Evolutionary conservation across 2,329 filamentous ascomycete species (phyloP).

Genomic region (Ramichloridium luteum): DNA sequence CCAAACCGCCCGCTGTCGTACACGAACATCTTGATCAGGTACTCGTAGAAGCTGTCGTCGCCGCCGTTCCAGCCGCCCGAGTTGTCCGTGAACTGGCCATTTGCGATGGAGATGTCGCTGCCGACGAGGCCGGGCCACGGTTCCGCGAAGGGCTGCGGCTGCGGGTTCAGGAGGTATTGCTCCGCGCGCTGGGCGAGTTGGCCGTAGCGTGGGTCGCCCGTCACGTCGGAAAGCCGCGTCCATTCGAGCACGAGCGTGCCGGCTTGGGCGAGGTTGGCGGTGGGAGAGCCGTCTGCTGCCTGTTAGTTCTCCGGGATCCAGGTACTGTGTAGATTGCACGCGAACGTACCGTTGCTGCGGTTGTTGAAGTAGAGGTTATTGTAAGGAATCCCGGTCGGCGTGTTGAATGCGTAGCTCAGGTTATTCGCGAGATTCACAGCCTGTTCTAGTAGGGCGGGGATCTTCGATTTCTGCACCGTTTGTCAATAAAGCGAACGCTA

Average conservation of each 20-base stretch:
- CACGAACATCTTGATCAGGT: conserved; percentile 76
- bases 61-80: conserved; percentile 66
- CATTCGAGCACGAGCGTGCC: conserved; percentile 76
- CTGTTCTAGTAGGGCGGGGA: conserved; percentile 53
- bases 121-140: conserved; percentile 70
- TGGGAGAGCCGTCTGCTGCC: conserved; percentile 15
- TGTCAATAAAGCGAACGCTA: no score
- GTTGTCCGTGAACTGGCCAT: conserved; percentile 55
- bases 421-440: conserved; percentile 57
- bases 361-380: conserved; percentile 52
- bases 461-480: conserved; percentile 31
- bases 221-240: conserved; percentile 66
- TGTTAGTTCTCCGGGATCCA: no score
- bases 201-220: conserved; percentile 54
- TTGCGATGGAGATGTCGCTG: conserved; percentile 49
- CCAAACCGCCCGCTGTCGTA: conserved; percentile 57
- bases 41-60: conserved; percentile 75
- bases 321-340: no score
- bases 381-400: conserved; percentile 59
- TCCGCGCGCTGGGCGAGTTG: conserved; percentile 55
- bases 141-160: conserved; percentile 38
- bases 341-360: conserved; percentile 10
- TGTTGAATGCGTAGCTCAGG: conserved; percentile 67
- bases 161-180: conserved; percentile 36
- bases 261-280: conserved; percentile 62